phyloP scores from a whole-genome alignment of 352 stramenopile genomes.

The Phytophthora pluvialis region DNA sequence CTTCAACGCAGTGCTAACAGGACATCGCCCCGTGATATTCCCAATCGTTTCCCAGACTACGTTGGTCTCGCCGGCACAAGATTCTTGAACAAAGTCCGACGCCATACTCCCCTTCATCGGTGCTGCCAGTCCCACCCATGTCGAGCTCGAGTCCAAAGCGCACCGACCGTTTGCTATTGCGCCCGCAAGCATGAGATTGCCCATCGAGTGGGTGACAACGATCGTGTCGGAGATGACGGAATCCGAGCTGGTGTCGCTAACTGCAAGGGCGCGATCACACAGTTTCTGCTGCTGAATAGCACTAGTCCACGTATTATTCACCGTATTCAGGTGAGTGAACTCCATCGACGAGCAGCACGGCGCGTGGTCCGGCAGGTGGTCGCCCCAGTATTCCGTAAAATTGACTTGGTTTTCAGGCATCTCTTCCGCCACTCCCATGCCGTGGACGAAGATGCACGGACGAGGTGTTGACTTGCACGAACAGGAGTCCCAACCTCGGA shows the following conservation, averaged over 20 bases:
- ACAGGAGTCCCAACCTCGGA: not conserved
- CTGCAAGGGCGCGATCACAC: conserved; percentile 33
- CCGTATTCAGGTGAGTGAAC: conserved; percentile 50
- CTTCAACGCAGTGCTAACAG: conserved; percentile 21
- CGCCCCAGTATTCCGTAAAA: conserved; percentile 19
- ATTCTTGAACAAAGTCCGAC: conserved; percentile 38
- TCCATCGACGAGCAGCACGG: conserved; percentile 34
- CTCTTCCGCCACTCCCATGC: conserved; percentile 15
- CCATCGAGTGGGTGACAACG: conserved; percentile 47
- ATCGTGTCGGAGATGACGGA: conserved; percentile 34
- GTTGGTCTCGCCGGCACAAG: conserved; percentile 33
- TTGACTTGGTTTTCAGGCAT: conserved; percentile 13
- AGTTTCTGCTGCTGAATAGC: conserved; percentile 34
- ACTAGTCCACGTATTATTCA: conserved; percentile 50
- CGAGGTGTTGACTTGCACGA: conserved; percentile 19
- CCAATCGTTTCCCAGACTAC: conserved; percentile 22
- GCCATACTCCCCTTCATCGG: conserved; percentile 43
- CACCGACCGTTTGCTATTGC: conserved; percentile 16
- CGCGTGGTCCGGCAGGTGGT: conserved; percentile 11
- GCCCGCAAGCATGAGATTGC: conserved; percentile 33
- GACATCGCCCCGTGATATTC: conserved; percentile 38
- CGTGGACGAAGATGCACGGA: conserved; percentile 25
- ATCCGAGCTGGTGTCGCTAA: conserved; percentile 18
- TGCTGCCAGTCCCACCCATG: conserved; percentile 37
- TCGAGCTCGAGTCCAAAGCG: conserved; percentile 18